A percentile compares a stretch with the other conserved stretches of the same genome.
phyloP scores from a whole-genome alignment of 1,284 basidiomycete genomes.

The Papiliotrema nemorosa region DNA sequence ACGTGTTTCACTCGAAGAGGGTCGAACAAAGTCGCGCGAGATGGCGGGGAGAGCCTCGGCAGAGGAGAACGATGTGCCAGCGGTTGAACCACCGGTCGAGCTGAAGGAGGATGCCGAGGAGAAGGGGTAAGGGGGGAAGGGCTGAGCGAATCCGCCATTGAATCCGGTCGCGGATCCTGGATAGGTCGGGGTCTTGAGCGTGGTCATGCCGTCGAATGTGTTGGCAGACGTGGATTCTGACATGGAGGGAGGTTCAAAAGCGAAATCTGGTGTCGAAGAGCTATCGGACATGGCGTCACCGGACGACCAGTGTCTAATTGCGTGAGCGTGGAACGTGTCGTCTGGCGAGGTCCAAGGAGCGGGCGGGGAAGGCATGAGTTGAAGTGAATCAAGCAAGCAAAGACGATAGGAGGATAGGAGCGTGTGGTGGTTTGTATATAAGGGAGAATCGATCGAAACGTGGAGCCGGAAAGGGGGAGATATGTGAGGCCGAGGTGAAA shows the following conservation, averaged over 20 bases:
- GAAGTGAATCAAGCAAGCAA: too few species aligned
- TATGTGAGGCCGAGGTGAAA: too few species aligned
- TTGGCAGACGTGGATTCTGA: neutral
- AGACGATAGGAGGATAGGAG: too few species aligned
- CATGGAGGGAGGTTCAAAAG: slow-evolving; percentile 7
- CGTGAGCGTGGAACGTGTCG: neutral
- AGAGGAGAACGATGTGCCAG: slow-evolving; percentile 31
- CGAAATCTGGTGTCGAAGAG: slow-evolving; percentile 6
- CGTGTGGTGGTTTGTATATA: too few species aligned
- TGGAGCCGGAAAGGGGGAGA: too few species aligned
- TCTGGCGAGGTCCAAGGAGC: neutral
- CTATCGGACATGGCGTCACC: neutral
- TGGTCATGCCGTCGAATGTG: neutral
- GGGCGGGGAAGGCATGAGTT: too few species aligned
- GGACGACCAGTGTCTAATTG: neutral
- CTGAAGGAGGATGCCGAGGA: slow-evolving; percentile 32
- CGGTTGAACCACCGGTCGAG: slow-evolving; percentile 23
- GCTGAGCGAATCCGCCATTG: neutral
- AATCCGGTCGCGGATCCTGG: neutral
- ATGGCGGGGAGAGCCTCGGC: slow-evolving; percentile 43
- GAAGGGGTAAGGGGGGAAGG: slow-evolving; percentile 1
- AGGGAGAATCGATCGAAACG: too few species aligned
- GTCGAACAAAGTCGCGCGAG: slow-evolving; percentile 43
- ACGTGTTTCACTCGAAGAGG: slow-evolving; percentile 32
- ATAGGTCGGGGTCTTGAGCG: slow-evolving; percentile 5